Base-by-base conservation (phyloP, 164 flowering plant species). In the Kingdonia uniflora region DNA sequence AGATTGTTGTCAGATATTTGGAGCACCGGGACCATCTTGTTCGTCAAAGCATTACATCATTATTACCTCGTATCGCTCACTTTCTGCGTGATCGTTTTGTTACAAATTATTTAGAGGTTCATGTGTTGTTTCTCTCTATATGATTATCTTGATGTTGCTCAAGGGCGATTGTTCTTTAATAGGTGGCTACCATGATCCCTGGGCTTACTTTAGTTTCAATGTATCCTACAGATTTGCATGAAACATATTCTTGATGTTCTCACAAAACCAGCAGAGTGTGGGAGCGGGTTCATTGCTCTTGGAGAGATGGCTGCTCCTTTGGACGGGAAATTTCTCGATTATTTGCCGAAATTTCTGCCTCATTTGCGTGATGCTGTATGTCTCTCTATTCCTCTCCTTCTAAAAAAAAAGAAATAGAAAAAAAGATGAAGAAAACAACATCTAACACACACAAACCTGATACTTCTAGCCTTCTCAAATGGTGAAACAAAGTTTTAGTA, bases 251-350 rank as follows among this genome's bases (percentile, higher is more conserved):
- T 94, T 62, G 74, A 85, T 11, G 97, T 89, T 56, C 71, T 94
- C 20, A 71, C 74, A 57, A 75, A 68, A 57, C 99, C 97, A 26
- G 90, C 89, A 55, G 99, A 94, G 59, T 81, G 95, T 57, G 85
- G 83, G 29, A 84, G 95, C 74, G 99, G 95, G 33, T 94, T 94
- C 56, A 70, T 82, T 63, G 99, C 99, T 69, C 92, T 94, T 54
- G 99, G 99, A 49, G 99, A 94, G 76, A 88, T 94, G 99, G 96
- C 99, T 59, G 99, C 95, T 76, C 97, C 92, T 68, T 70, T 94
- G 75, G 97, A 89, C 66, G 97, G 95, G 49, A 95, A 88, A 65
- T 92, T 94, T 44, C 51, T 77, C 38, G 49, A 86, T 62, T 94
- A 94, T 86, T 82, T 94, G 90, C 99, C 99, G 77, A 86, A 89